phyloP scores from a whole-genome alignment of 495 filamentous ascomycete species.

The Penicillium daleae region DNA sequence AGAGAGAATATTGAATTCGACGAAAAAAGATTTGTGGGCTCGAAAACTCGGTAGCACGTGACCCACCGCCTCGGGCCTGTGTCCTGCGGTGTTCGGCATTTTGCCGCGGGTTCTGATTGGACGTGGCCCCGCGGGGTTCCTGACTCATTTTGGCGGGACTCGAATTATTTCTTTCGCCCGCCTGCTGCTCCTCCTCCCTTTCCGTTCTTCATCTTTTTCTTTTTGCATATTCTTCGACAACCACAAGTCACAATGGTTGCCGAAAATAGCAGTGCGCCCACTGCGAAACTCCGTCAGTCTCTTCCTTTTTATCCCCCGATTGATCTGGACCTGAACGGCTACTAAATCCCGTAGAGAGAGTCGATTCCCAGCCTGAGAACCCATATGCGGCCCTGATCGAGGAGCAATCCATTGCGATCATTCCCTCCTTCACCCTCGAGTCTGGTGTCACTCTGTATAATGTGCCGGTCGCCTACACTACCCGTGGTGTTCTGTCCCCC shows the following conservation, averaged over 20 bases:
- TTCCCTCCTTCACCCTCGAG: constrained; percentile 91
- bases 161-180: constrained; percentile 11
- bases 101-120: constrained; percentile 1
- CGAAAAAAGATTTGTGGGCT: constrained; percentile 5
- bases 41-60: background rate
- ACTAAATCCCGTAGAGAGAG: constrained; percentile 69
- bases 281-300: constrained; percentile 51
- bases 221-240: background rate
- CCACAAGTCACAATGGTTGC: constrained; percentile 33
- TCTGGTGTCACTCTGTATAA: constrained; percentile 85
- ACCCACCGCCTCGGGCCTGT: constrained; percentile 9
- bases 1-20: constrained; percentile 1
- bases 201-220: constrained; percentile 8
- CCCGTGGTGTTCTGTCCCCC: constrained; percentile 74
- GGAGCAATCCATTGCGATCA: constrained; percentile 79
- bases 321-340: constrained; percentile 38
- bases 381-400: constrained; percentile 86
- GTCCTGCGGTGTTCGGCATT: background rate
- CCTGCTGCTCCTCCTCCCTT: constrained; percentile 8
- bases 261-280: constrained; percentile 25
- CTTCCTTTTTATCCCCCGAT: constrained; percentile 13
- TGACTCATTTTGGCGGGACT: constrained; percentile 23
- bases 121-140: constrained; percentile 16
- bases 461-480: constrained; percentile 93
- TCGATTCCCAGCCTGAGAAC: constrained; percentile 80